Conservation (phyloP, 169 alveolate species). For the Theileria sp. region DNA sequence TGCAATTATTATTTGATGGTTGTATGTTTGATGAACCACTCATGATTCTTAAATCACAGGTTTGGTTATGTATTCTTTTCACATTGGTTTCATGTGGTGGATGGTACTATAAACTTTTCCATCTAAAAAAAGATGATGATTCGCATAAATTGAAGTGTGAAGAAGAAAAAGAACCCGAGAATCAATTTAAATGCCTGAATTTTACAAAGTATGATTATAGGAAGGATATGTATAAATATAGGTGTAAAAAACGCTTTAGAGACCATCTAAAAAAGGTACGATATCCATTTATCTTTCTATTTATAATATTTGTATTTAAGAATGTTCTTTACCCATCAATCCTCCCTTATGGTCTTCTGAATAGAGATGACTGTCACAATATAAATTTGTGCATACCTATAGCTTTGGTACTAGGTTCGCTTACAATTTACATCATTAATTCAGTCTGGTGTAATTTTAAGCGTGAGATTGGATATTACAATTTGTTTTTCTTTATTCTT, state of each 20-base stretch:
- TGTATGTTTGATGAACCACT: slow-evolving; percentile 6
- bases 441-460: background rate
- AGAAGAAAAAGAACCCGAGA: background rate
- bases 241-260: background rate
- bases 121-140: no score
- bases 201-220: background rate
- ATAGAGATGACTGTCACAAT: background rate
- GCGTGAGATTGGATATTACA: background rate
- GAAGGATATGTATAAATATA: background rate
- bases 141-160: background rate
- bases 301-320: background rate
- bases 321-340: slow-evolving; percentile 2
- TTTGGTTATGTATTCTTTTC: background rate
- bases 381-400: background rate
- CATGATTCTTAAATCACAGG: slow-evolving; percentile 8
- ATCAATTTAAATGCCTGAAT: background rate
- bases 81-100: background rate
- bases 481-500: background rate
- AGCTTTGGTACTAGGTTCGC: background rate
- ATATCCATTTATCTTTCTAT: background rate
- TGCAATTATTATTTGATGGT: slow-evolving; percentile 24
- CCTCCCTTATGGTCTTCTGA: slow-evolving; percentile 1
- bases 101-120: background rate
- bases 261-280: background rate
- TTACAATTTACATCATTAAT: background rate